Evolutionary conservation across 306 rosid genomes (phyloP).

Genomic region (Castanospermum australe): DNA sequence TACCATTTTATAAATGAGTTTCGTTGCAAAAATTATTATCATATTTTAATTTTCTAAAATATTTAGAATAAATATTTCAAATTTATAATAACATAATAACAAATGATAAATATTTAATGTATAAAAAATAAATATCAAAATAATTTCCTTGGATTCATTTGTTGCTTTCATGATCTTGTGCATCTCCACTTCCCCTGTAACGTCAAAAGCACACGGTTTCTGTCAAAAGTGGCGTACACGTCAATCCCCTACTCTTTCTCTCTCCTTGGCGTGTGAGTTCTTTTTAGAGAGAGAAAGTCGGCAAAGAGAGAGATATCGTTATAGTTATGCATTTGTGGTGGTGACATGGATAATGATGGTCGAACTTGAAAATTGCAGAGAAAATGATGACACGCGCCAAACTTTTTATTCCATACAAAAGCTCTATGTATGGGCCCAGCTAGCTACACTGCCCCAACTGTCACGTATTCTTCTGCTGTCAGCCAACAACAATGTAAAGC

Average conservation of each 20-base stretch:
- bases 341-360: conserved; percentile 35
- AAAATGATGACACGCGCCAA: conserved; percentile 32
- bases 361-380: conserved; percentile 25
- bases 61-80: too few relatives aligned
- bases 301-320: not conserved
- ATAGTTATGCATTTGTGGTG: not conserved
- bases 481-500: conserved; percentile 48
- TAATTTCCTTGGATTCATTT: too few relatives aligned
- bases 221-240: not conserved
- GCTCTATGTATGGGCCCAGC: conserved; percentile 42
- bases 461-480: conserved; percentile 60
- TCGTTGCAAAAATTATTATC: too few relatives aligned
- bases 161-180: not conserved
- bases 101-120: too few relatives aligned
- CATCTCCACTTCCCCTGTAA: not conserved
- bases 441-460: conserved; percentile 54
- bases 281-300: not conserved
- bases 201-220: not conserved
- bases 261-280: not conserved
- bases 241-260: not conserved
- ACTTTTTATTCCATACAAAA: conserved; percentile 21
- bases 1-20: too few relatives aligned
- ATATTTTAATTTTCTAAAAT: too few relatives aligned
- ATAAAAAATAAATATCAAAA: too few relatives aligned
- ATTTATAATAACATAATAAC: too few relatives aligned